phyloP scores from a whole-genome alignment of 805 yeast species.

The Saturnispora diversa region DNA sequence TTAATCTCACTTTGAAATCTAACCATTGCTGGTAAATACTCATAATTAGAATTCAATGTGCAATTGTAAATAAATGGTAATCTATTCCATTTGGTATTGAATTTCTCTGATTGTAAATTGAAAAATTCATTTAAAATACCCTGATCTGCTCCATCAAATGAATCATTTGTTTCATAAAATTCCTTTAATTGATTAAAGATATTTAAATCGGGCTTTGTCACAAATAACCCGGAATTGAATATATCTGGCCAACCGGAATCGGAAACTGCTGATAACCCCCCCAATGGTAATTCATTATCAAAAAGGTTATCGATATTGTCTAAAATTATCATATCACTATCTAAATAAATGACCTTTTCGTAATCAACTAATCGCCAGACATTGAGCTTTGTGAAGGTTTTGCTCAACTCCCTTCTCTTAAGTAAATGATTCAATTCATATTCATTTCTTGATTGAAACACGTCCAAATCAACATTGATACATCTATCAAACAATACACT shows the following conservation, averaged over 20 bases:
- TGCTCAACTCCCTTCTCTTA: constrained; percentile 26
- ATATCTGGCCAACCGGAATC: constrained; percentile 92
- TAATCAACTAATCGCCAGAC: constrained; percentile 41
- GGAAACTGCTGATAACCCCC: constrained; percentile 48
- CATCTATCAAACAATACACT: constrained; percentile 17
- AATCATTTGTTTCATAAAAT: constrained; percentile 24
- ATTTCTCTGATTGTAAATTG: constrained; percentile 24
- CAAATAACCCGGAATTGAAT: constrained; percentile 74
- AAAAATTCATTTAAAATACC: constrained; percentile 79
- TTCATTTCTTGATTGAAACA: constrained; percentile 19
- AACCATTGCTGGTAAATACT: constrained; percentile 29
- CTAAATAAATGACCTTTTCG: constrained; percentile 50
- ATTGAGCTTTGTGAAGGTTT: constrained; percentile 46
- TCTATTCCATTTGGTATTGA: constrained; percentile 44
- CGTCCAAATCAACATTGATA: constrained; percentile 20
- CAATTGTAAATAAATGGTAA: constrained; percentile 82
- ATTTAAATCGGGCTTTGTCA: constrained; percentile 42
- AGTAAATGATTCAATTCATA: constrained; percentile 18
- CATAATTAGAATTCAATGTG: constrained; percentile 39
- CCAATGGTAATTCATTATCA: constrained; percentile 14
- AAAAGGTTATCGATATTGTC: constrained; percentile 28
- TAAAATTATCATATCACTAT: constrained; percentile 47
- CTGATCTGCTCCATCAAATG: constrained; percentile 89
- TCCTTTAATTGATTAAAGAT: constrained; percentile 36
- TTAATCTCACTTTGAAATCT: constrained; percentile 33